Percentiles rank a stretch among this genome's conserved stretches.
phyloP scores from a whole-genome alignment of 306 rosid species.

The Rosa chinensis region DNA sequence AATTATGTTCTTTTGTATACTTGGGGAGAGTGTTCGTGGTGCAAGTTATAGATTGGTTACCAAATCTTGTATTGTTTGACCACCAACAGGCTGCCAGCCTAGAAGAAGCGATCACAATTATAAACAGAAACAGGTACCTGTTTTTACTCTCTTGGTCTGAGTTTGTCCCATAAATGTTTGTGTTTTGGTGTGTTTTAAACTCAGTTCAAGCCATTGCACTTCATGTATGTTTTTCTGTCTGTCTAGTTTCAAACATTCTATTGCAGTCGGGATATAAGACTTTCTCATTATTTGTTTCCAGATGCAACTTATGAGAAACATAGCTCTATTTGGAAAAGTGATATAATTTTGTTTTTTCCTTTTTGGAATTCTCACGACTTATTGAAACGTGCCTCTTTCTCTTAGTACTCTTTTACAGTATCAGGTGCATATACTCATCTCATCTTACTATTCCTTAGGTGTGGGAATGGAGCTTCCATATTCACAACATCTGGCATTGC shows the following conservation, averaged over 20 bases:
- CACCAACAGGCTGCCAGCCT: slow-evolving; percentile 55
- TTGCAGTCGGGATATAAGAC: neutral
- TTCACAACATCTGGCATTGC: slow-evolving; percentile 55
- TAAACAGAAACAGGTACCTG: slow-evolving; percentile 61
- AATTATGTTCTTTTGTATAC: too few relatives aligned
- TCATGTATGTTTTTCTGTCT: neutral
- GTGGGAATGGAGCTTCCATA: slow-evolving; percentile 54
- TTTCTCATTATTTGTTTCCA: neutral
- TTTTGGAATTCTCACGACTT: neutral
- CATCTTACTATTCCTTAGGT: slow-evolving; percentile 28
- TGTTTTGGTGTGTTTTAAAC: slow-evolving; percentile 8
- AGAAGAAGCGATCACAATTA: slow-evolving; percentile 65
- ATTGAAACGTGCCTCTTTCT: neutral
- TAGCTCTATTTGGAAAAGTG: neutral
- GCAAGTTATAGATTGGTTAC: slow-evolving; percentile 19
- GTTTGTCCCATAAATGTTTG: slow-evolving; percentile 5
- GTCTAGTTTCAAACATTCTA: slow-evolving; percentile 15
- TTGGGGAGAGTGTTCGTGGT: neutral
- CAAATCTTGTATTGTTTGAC: slow-evolving; percentile 22
- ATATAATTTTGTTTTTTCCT: neutral
- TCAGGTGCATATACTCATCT: neutral
- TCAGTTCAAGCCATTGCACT: slow-evolving; percentile 1
- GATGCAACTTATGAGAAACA: slow-evolving; percentile 1
- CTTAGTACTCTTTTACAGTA: neutral
- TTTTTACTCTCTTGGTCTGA: slow-evolving; percentile 1